phyloP scores from a whole-genome alignment of 2,329 filamentous ascomycete genomes.

The Hymenoscyphus fructigenus region DNA sequence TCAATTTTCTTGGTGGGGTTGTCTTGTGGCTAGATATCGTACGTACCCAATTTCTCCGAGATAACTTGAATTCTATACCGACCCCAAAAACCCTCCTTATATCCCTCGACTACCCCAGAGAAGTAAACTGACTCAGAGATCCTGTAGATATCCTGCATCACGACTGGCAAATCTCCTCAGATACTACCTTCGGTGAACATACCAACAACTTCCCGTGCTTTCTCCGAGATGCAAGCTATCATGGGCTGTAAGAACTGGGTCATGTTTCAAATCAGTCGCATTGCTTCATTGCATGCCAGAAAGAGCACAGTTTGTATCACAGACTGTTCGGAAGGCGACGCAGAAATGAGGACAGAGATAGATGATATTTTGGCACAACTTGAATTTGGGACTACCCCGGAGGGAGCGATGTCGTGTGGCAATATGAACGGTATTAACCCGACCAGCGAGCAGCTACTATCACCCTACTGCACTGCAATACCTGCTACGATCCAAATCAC shows the following conservation, averaged over 20 bases:
- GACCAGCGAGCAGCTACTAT: constrained; percentile 1
- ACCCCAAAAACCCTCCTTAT: too few species aligned
- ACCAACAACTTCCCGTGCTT: constrained; percentile 41
- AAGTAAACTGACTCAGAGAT: too few species aligned
- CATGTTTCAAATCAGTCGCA: constrained; percentile 53
- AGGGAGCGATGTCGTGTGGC: background rate
- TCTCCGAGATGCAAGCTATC: constrained; percentile 46
- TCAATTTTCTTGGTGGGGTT: constrained; percentile 49
- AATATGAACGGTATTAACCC: background rate
- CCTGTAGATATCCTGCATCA: constrained; percentile 51
- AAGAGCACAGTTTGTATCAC: constrained; percentile 43
- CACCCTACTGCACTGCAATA: constrained; percentile 13
- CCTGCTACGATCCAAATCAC: constrained; percentile 23
- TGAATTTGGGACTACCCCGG: constrained; percentile 22
- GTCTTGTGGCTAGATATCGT: constrained; percentile 51
- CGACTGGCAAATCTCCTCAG: constrained; percentile 43
- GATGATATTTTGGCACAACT: constrained; percentile 27
- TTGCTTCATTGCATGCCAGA: constrained; percentile 54
- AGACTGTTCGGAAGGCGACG: constrained; percentile 8
- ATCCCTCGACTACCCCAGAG: too few species aligned
- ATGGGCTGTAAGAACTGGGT: constrained; percentile 59
- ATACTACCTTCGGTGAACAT: constrained; percentile 43
- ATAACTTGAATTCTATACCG: too few species aligned
- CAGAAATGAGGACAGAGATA: constrained; percentile 15
- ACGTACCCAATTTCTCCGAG: too few species aligned